Base-by-base conservation (phyloP, 768 basidiomycete species). In the Auricularia sp. region DNA sequence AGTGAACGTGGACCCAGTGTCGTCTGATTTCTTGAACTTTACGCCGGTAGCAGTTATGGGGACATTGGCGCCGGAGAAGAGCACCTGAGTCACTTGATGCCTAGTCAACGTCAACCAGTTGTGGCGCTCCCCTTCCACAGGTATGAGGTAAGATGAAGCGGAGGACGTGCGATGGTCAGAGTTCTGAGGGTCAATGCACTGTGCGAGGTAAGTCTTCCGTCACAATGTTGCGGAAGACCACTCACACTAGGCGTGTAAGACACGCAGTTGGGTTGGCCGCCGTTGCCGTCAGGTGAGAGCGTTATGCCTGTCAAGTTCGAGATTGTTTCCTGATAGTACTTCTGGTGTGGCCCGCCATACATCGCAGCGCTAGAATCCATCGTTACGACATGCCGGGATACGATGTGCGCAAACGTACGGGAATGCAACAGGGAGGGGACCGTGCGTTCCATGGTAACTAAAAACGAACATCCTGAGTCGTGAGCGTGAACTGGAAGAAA, bases 281-380 rank as follows among this genome's bases (percentile, higher is more conserved):
- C 83, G 68, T 84, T 85, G 47, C 83, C 69, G 70, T 86, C 84
- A 39, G 75, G 74, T 69, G 65, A 80, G 62, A 77, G 81, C 7
- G 69, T 75, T 66, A 84, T 82, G 1, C 81, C 82, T 5, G 81
- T 83, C 11, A 82, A 68, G 54, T 75, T 75, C 34, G 77, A 75
- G 62, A 83, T 78, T 2, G 83, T 80, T 63, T 77, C 65, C 54
- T 81, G 71, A 69, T 85, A 85, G n/a, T 70, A 76, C 2, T 72
- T 65, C 66, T 85, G 83, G 58, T 83, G 81, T 3, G 83, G 81
- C 2, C 83, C 84, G 14, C 83, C 82, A 66, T 82, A 85, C 80
- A 85, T 85, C 4, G 42, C 64, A 35, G 69, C 67, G 11, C 69
- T 70, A 54, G 21, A 13, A 8, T 11, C 18, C 35, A 3, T 11